A percentile compares a stretch with the other conserved stretches of the same genome.
phyloP scores from a whole-genome alignment of 371 early-diverging fungal genomes.

The Nosema muscidifuracis region DNA sequence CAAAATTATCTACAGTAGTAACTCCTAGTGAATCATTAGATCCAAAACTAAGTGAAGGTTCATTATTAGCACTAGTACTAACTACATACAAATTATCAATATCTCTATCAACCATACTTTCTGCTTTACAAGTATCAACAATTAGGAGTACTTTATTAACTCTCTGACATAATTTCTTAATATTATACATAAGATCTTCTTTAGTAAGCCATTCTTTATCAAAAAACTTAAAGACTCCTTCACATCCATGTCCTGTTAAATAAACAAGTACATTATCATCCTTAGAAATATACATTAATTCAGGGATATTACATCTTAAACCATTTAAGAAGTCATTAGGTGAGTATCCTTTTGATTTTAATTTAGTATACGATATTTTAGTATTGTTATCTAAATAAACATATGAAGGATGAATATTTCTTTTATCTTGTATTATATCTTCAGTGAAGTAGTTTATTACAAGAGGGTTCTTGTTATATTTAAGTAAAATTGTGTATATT shows the following conservation, averaged over 20 bases:
- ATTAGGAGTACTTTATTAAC: constrained; percentile 55
- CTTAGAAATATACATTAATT: constrained; percentile 41
- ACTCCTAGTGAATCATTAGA: constrained; percentile 13
- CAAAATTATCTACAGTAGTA: constrained; percentile 29
- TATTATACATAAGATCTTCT: constrained; percentile 56
- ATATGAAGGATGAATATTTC: constrained; percentile 16
- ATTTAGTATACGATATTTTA: constrained; percentile 28
- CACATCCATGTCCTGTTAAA: constrained; percentile 61
- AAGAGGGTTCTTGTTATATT: neutral
- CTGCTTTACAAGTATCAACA: constrained; percentile 62
- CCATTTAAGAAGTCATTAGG: constrained; percentile 52
- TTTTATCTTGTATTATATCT: constrained; percentile 24
- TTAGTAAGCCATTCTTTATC: constrained; percentile 49
- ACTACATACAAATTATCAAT: constrained; percentile 50
- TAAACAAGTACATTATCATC: constrained; percentile 59
- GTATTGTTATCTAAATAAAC: constrained; percentile 22
- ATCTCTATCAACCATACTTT: constrained; percentile 45
- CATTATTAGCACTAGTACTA: constrained; percentile 44
- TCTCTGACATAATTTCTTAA: constrained; percentile 36
- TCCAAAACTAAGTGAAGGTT: constrained; percentile 49
- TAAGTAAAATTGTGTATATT: neutral
- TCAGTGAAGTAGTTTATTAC: neutral
- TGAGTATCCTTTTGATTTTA: constrained; percentile 13
- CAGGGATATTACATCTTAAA: constrained; percentile 39
- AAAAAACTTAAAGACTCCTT: constrained; percentile 56